Conservation (phyloP, 179 eudicot species). For the Camellia oleifera region DNA sequence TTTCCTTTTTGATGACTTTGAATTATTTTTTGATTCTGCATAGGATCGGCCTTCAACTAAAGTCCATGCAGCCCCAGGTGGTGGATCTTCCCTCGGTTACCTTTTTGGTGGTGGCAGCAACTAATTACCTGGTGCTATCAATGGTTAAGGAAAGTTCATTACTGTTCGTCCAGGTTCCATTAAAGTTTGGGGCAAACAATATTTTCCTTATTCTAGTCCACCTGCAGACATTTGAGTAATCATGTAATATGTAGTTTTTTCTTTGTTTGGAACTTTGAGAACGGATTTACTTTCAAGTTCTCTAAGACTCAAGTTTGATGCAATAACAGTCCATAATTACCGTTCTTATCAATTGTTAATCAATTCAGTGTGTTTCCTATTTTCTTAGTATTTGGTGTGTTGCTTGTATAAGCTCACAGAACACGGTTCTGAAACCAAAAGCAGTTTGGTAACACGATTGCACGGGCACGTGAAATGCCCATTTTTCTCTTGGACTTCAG, state of each 20-base stretch:
- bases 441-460: too few species aligned
- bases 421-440: background rate
- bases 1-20: background rate
- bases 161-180: background rate
- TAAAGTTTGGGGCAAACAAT: background rate
- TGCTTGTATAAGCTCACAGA: background rate
- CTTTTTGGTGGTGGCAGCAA: conserved; percentile 22
- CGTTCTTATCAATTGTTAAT: background rate
- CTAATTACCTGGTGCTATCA: background rate
- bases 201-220: background rate
- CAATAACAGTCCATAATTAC: background rate
- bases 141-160: background rate
- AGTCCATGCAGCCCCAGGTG: conserved; percentile 19
- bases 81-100: conserved; percentile 19
- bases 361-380: background rate
- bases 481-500: background rate
- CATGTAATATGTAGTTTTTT: conserved; percentile 2
- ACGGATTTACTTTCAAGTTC: background rate
- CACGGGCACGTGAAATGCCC: background rate
- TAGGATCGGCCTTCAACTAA: conserved; percentile 22
- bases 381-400: background rate
- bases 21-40: background rate
- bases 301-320: background rate
- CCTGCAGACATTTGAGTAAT: background rate
- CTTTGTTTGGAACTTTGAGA: background rate